Base-by-base conservation (phyloP, 2,329 filamentous ascomycete species). In the Trichoderma sp. region DNA sequence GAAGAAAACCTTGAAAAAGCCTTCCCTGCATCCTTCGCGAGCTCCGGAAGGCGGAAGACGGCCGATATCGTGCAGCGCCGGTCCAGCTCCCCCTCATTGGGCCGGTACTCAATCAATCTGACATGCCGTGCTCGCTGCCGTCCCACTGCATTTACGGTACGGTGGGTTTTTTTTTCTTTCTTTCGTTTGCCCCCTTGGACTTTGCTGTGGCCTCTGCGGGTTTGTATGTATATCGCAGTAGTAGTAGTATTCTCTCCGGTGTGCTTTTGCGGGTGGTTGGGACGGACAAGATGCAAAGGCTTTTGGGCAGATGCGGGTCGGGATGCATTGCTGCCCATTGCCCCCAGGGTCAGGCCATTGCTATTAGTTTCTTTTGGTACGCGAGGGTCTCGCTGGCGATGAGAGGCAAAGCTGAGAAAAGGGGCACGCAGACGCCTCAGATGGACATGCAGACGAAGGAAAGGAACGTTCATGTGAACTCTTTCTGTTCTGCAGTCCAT, bases 101-200 rank as follows among this genome's bases (percentile, higher is more conserved):
- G 50, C 34, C 59, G 59, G 50, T 26, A 47, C 19, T 19, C 54
- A 24, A 39, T 39, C 34, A 43, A 63, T 63, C 59, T 55, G 48
- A 55, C 59, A 63, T 54, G 26, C 59, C 34, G 10, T 14, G 1
- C 10, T 55, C 17, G 55, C 9, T 14, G 30, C 50, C 50, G 59
- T 63, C 59, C 59, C 59, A 63, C 59, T 55, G 59, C 59, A 55
- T 54, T 41, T 39, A 50, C n/a, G 43, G 43, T 39, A 39, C 34
- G 10, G 26, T 51, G 43, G 51, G 24, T 7, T 30, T 45, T 19
- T 57, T 45, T 12, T 57, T 2, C 7, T 9, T 4, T 28, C 26
- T 28, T 28, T 28, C 6, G 3, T 28, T 43, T n/a, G 34, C 30
- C 30, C 30, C 30, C 45, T 51, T 19, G 57, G 57, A 39, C 12